Conservation (phyloP, 2,329 filamentous ascomycete species). For the Monilinia vaccinii-corymbosi region DNA sequence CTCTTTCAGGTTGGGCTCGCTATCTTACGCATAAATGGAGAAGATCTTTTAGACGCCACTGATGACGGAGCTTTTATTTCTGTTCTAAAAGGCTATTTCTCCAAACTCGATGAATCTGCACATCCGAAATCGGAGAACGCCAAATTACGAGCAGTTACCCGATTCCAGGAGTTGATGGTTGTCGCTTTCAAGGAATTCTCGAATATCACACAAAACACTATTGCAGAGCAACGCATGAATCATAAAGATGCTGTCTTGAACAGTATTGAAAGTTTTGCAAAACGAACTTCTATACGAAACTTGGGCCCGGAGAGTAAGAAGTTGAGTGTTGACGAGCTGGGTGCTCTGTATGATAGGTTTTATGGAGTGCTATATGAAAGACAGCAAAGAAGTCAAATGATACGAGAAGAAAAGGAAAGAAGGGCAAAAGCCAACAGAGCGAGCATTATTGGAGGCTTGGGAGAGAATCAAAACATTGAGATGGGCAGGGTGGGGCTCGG, state of each 20-base stretch:
- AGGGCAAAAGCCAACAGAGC: constrained; percentile 52
- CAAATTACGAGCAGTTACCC: constrained; percentile 85
- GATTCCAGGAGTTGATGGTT: constrained; percentile 97
- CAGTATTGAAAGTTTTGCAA: constrained; percentile 95
- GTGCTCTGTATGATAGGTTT: constrained; percentile 87
- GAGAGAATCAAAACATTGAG: constrained; percentile 51
- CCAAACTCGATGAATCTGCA: constrained; percentile 85
- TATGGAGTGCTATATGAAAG: constrained; percentile 87
- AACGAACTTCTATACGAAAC: constrained; percentile 91
- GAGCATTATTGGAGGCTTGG: constrained; percentile 35
- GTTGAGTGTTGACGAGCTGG: constrained; percentile 74
- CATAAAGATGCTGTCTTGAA: constrained; percentile 92
- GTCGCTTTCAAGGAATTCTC: constrained; percentile 98
- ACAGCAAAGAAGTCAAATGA: constrained; percentile 69
- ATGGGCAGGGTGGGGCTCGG: constrained; percentile 82
- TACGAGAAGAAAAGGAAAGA: constrained; percentile 66
- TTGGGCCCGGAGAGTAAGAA: constrained; percentile 93
- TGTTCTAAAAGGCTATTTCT: constrained; percentile 90
- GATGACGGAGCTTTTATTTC: constrained; percentile 97
- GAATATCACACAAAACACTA: constrained; percentile 85
- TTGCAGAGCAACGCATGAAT: constrained; percentile 79
- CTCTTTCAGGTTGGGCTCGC: constrained; percentile 94
- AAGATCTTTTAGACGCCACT: constrained; percentile 83
- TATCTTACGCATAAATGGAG: constrained; percentile 94
- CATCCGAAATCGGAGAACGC: constrained; percentile 93